A percentile compares a stretch with the other conserved stretches of the same genome.
These are phyloP conservation scores for Anacardium occidentale DNA, from an alignment of 345 rosid species.

Conservation along the genomic window DNA sequence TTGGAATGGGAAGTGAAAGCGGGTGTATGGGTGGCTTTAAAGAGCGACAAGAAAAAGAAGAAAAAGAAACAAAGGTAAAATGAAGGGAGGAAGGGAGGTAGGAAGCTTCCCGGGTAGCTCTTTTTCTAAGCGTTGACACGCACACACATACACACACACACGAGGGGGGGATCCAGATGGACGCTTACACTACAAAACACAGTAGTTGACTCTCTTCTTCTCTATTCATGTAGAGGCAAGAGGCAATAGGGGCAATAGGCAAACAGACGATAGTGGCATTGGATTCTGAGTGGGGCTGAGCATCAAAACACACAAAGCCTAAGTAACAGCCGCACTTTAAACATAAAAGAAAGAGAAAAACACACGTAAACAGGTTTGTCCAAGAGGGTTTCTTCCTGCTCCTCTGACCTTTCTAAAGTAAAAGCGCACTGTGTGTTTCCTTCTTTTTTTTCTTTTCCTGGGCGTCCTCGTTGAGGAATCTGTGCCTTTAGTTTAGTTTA, in stretches of 20 bases:
- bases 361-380: slow-evolving; percentile 31
- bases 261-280: slow-evolving; percentile 20
- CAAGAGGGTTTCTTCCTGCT: slow-evolving; percentile 10
- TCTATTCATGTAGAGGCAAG: background rate
- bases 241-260: slow-evolving; percentile 16
- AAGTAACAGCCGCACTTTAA: slow-evolving; percentile 29
- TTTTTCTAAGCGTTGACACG: slow-evolving; percentile 67
- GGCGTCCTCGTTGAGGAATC: slow-evolving; percentile 73
- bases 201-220: slow-evolving; percentile 17
- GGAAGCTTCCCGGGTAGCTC: slow-evolving; percentile 62
- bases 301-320: slow-evolving; percentile 12
- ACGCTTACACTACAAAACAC: background rate
- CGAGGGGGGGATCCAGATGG: background rate
- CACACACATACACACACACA: slow-evolving; percentile 31
- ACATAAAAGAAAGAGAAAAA: slow-evolving; percentile 36
- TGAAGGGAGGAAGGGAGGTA: slow-evolving; percentile 39
- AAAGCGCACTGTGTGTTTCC: slow-evolving; percentile 31
- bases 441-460: slow-evolving; percentile 20
- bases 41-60: slow-evolving; percentile 21
- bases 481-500: background rate
- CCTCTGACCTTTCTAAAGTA: slow-evolving; percentile 53
- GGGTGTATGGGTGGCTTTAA: slow-evolving; percentile 24
- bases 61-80: slow-evolving; percentile 21
- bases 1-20: background rate
- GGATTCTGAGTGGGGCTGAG: slow-evolving; percentile 31